Conservation (phyloP, 2,329 filamentous ascomycete genomes). For the Colletotrichum lupini region DNA sequence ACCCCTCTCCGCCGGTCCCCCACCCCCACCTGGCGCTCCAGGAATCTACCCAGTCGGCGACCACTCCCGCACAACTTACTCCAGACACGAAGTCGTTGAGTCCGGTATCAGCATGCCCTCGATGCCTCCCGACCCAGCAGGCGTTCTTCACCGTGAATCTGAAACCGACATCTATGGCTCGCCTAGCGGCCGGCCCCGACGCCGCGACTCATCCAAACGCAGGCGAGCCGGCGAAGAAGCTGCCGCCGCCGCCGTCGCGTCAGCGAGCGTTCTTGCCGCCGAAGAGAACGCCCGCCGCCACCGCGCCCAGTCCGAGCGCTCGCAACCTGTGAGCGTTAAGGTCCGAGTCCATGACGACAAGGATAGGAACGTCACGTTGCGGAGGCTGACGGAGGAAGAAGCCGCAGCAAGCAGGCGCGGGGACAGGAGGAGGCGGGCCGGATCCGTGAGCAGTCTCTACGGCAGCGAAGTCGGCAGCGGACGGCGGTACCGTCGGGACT, state of each 20-base stretch:
- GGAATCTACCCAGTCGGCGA: conserved; percentile 10
- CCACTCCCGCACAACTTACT: conserved; percentile 48
- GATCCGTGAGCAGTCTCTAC: conserved; percentile 67
- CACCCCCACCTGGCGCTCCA: conserved; percentile 39
- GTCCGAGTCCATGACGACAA: conserved; percentile 70
- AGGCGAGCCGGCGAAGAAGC: conserved; percentile 57
- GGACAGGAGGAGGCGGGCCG: conserved; percentile 53
- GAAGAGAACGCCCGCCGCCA: conserved; percentile 54
- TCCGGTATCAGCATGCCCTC: conserved; percentile 55
- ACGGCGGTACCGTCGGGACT: conserved; percentile 66
- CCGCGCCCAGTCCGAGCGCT: conserved; percentile 49
- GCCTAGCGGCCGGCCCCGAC: conserved; percentile 51
- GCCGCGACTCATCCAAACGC: conserved; percentile 58
- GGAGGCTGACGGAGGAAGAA: conserved; percentile 71
- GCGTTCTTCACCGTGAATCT: conserved; percentile 52
- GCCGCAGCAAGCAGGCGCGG: conserved; percentile 55
- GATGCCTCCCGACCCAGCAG: conserved; percentile 59
- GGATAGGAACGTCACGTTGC: conserved; percentile 70
- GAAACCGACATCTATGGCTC: conserved; percentile 57
- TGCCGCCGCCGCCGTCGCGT: conserved; percentile 59
- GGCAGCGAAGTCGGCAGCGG: conserved; percentile 63
- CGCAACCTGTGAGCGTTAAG: conserved; percentile 66
- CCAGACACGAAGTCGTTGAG: conserved; percentile 49
- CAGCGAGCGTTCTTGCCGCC: conserved; percentile 59
- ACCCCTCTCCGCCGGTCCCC: conserved; percentile 43